phyloP scores from a whole-genome alignment of 148 eudicot species.

The Vaccinium myrtillus region DNA sequence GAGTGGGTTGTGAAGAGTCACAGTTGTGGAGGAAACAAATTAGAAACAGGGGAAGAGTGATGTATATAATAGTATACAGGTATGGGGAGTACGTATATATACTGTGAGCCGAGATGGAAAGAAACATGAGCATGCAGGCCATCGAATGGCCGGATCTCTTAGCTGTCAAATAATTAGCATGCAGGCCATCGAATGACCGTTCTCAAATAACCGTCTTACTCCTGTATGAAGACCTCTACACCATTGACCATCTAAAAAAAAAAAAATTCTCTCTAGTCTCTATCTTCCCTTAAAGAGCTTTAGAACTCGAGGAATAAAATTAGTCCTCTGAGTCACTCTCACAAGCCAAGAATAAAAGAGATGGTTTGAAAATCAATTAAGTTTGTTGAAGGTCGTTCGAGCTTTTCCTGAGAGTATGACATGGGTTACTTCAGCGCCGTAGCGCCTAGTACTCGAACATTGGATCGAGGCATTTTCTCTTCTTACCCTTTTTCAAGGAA shows the following conservation, averaged over 20 bases:
- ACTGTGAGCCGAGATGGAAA: not conserved
- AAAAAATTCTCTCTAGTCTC: not conserved
- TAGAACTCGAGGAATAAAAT: not conserved
- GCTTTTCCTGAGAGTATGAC: too few relatives aligned
- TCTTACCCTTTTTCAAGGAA: too few relatives aligned
- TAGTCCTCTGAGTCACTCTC: not conserved
- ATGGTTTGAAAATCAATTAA: not conserved
- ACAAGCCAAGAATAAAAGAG: not conserved
- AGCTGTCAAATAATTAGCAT: not conserved
- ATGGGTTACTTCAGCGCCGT: too few relatives aligned
- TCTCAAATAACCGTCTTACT: too few relatives aligned
- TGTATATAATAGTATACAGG: too few relatives aligned
- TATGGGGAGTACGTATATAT: not conserved
- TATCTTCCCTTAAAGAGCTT: not conserved
- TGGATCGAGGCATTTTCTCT: too few relatives aligned
- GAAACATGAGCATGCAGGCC: not conserved
- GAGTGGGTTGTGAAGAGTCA: not conserved
- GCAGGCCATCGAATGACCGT: not conserved
- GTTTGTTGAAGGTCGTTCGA: too few relatives aligned
- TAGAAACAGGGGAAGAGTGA: too few relatives aligned
- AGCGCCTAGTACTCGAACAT: too few relatives aligned
- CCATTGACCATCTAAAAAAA: too few relatives aligned
- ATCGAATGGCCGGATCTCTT: not conserved
- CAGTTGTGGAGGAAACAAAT: not conserved
- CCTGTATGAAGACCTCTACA: too few relatives aligned